Evolutionary conservation across 2,329 filamentous ascomycete species (phyloP).

Genomic region (Knoxdaviesia proteae): DNA sequence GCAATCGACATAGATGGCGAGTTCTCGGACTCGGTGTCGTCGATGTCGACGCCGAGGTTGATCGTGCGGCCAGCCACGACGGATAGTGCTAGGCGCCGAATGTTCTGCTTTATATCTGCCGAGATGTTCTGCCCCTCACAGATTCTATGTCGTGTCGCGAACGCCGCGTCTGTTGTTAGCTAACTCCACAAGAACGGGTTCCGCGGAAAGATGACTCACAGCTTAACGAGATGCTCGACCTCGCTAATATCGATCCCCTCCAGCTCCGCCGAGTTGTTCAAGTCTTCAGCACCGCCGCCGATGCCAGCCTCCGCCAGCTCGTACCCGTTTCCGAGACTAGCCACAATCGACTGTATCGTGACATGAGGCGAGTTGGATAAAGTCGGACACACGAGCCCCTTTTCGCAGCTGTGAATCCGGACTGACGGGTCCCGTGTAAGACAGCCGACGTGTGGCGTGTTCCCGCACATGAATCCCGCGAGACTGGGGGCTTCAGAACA

Average conservation of each 20-base stretch:
- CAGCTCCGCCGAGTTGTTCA: constrained; percentile 47
- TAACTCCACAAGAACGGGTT: neutral
- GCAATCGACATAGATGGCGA: constrained; percentile 9
- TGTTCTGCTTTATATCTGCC: constrained; percentile 5
- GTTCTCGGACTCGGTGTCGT: constrained; percentile 10
- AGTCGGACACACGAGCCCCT: constrained; percentile 38
- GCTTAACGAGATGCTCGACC: constrained; percentile 24
- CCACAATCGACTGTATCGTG: constrained; percentile 60
- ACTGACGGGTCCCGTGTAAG: constrained; percentile 41
- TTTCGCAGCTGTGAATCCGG: constrained; percentile 73
- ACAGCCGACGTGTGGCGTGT: constrained; percentile 47
- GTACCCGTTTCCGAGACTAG: constrained; percentile 33
- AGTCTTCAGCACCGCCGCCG: constrained; percentile 59
- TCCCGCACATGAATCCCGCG: constrained; percentile 55
- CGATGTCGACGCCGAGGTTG: constrained; percentile 12
- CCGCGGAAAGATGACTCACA: constrained; percentile 11
- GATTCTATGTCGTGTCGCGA: constrained; percentile 2
- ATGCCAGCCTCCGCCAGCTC: constrained; percentile 55
- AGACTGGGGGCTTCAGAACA: constrained; percentile 44
- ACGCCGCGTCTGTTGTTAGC: neutral
- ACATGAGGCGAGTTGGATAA: constrained; percentile 34
- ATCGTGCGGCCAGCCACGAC: constrained; percentile 12
- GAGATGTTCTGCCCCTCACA: constrained; percentile 5
- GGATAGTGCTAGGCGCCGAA: constrained; percentile 3
- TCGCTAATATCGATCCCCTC: constrained; percentile 33